These are phyloP conservation scores for Ophiocordyceps camponoti-saundersi DNA, from an alignment of 2,329 filamentous ascomycete genomes.

Conservation along the genomic window DNA sequence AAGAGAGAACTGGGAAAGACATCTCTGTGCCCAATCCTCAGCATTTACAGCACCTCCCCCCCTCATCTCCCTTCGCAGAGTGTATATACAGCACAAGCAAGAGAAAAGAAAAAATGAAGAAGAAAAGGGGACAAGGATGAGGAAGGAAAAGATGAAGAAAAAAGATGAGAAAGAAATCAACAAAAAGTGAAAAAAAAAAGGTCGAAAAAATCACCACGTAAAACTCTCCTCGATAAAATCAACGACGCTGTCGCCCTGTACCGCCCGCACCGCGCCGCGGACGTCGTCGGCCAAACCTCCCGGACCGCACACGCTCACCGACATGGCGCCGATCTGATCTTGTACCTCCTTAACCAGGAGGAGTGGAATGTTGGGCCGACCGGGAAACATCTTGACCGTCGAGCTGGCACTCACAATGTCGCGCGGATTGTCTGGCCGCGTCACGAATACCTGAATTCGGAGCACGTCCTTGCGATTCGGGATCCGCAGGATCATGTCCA, in stretches of 20 bases:
- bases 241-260: slow-evolving; percentile 46
- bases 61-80: background rate
- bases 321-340: slow-evolving; percentile 75
- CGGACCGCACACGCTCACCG: slow-evolving; percentile 65
- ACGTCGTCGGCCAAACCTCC: slow-evolving; percentile 64
- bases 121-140: background rate
- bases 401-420: slow-evolving; percentile 61
- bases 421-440: slow-evolving; percentile 66
- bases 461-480: slow-evolving; percentile 68
- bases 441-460: slow-evolving; percentile 79
- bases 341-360: slow-evolving; percentile 70
- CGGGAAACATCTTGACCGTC: slow-evolving; percentile 83
- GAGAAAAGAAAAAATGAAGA: background rate
- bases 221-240: slow-evolving; percentile 70
- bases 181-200: background rate
- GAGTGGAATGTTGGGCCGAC: slow-evolving; percentile 65
- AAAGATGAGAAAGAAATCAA: slow-evolving; percentile 1
- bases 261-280: slow-evolving; percentile 45
- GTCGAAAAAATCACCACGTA: slow-evolving; percentile 32
- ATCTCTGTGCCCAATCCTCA: background rate
- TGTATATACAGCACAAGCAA: background rate
- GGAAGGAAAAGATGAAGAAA: background rate
- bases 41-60: no score
- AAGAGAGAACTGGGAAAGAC: background rate
- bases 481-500: slow-evolving; percentile 58